Evolutionary conservation across 805 yeast species (phyloP).

Genomic region (Nakazawaea laoshanensis): DNA sequence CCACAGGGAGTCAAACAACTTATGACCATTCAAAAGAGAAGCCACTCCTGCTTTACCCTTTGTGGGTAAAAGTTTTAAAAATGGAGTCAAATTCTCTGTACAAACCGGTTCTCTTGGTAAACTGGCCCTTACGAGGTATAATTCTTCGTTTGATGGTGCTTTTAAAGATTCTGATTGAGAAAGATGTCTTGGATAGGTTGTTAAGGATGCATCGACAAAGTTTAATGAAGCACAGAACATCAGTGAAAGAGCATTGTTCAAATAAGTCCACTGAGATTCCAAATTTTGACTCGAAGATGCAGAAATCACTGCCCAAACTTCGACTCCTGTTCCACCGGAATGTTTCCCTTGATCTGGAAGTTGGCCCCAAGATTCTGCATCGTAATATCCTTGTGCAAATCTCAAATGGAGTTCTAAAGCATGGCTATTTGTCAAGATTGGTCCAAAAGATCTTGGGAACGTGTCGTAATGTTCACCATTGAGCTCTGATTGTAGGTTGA

Average conservation of each 20-base stretch:
- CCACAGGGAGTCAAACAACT: conserved; percentile 87
- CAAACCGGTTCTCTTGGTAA: conserved; percentile 93
- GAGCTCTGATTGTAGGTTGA: conserved; percentile 49
- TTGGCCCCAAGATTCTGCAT: conserved; percentile 77
- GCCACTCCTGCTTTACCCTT: conserved; percentile 87
- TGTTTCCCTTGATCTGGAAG: conserved; percentile 63
- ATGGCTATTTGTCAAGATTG: conserved; percentile 56
- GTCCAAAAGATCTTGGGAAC: conserved; percentile 79
- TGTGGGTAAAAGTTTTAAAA: conserved; percentile 82
- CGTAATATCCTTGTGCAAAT: conserved; percentile 95
- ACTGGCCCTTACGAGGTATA: conserved; percentile 70
- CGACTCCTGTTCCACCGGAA: conserved; percentile 94
- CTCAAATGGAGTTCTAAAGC: conserved; percentile 75
- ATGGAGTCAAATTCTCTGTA: conserved; percentile 94
- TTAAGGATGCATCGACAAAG: conserved; percentile 71
- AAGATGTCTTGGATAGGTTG: conserved; percentile 55
- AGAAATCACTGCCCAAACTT: conserved; percentile 80
- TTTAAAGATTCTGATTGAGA: conserved; percentile 17
- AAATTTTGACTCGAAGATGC: conserved; percentile 50
- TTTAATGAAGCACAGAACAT: conserved; percentile 92
- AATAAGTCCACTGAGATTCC: conserved; percentile 54
- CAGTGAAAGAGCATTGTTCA: conserved; percentile 77
- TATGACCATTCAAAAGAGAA: conserved; percentile 81
- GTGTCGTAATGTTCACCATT: conserved; percentile 41
- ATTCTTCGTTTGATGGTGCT: conserved; percentile 25